Evolutionary conservation across 176 grass and related monocot species (phyloP).

Genomic region (Alopecurus myosuroides): DNA sequence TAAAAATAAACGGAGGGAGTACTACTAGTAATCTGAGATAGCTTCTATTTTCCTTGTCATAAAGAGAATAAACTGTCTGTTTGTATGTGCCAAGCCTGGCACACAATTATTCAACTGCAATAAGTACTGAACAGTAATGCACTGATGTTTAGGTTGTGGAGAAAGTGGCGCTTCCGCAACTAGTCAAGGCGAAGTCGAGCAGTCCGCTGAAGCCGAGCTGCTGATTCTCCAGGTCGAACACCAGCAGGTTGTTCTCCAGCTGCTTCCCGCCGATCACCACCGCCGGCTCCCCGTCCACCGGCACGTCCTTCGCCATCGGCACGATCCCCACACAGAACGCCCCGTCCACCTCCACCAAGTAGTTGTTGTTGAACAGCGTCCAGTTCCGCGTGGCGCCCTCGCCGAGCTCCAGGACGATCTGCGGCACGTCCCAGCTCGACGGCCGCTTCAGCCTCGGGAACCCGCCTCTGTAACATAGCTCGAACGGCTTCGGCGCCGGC

Average conservation of each 20-base stretch:
- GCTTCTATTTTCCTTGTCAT: no score
- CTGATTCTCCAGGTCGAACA: conserved; percentile 43
- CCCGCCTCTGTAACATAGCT: conserved; percentile 38
- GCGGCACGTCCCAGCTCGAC: conserved; percentile 26
- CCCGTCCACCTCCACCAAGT: conserved; percentile 13
- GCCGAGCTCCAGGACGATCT: conserved; percentile 33
- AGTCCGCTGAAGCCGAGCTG: conserved; percentile 32
- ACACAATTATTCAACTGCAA: no score
- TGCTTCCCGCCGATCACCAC: conserved; percentile 45
- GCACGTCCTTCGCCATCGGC: conserved; percentile 26
- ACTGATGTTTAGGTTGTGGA: background rate
- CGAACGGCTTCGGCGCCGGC: conserved; percentile 37
- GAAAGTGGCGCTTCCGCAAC: conserved; percentile 32
- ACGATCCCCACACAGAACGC: conserved; percentile 36
- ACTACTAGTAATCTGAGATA: no score
- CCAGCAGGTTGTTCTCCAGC: conserved; percentile 50
- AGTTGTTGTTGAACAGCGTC: conserved; percentile 43
- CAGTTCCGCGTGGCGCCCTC: conserved; percentile 32
- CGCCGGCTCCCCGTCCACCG: conserved; percentile 10
- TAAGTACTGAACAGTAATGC: background rate
- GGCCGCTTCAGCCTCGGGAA: conserved; percentile 24
- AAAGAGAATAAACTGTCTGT: no score
- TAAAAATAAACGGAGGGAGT: no score
- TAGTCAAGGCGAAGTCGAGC: conserved; percentile 21
- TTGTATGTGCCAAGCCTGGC: no score